A percentile compares a stretch with the other conserved stretches of the same genome.
These are phyloP conservation scores for Dryas octopetala DNA, from an alignment of 306 rosid species.

Conservation along the genomic window DNA sequence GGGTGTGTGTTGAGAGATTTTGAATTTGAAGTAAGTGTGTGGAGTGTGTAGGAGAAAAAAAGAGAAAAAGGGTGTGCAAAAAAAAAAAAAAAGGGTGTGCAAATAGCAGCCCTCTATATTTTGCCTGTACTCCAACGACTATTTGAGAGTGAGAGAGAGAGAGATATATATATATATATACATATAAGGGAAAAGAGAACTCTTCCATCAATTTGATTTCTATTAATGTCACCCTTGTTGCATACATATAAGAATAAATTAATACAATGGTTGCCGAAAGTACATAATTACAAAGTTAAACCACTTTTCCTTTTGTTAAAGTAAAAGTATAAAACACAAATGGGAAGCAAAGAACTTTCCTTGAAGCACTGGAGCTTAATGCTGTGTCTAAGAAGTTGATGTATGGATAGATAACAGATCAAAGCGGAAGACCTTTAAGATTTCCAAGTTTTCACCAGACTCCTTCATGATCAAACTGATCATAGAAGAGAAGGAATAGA, in stretches of 20 bases:
- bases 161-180: no score
- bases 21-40: no score
- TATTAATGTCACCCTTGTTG: background rate
- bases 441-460: background rate
- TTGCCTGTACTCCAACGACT: background rate
- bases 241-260: background rate
- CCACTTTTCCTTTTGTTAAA: background rate
- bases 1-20: no score
- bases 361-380: background rate
- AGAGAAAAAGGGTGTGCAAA: no score
- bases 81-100: no score
- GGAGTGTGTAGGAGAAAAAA: no score
- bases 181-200: background rate
- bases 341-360: background rate
- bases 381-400: background rate
- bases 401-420: background rate
- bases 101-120: no score
- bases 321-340: background rate
- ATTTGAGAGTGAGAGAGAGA: no score
- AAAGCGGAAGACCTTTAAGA: background rate
- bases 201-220: background rate
- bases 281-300: background rate
- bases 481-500: background rate
- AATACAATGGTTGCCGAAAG: background rate
- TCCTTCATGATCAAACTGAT: background rate